Base-by-base conservation (phyloP, 2,329 filamentous ascomycete species). In the Sclerotinia borealis region DNA sequence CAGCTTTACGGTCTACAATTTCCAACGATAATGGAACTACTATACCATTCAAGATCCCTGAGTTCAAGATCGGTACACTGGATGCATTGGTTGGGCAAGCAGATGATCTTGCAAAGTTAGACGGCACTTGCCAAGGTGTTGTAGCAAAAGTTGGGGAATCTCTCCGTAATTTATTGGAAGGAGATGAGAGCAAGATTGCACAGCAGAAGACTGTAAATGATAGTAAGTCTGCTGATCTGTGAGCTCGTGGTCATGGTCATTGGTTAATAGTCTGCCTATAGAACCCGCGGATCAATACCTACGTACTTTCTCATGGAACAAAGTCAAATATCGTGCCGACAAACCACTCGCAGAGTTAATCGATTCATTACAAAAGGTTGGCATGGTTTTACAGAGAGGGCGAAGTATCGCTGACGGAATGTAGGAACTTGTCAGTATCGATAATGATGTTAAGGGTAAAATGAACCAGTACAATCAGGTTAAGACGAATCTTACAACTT, bases 21-120 rank as follows among this genome's bases (percentile, higher is more conserved):
- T 81, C 85, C 56, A 79, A 85, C 63, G 91, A 96, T 71, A 87
- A 90, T 76, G 92, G 90, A 74, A 85, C 84, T 59, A 88, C 92
- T 51, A 80, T 86, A 59, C 86, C 87, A 2, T 97, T 98, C 75
- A 80, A 85, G 63, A 89, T 98, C 67, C 95, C 95, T 25, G 89
- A 92, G 68, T 97, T 99, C 84, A 99, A 98, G 81, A 96, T 99
- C 76, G 95, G 95, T 64, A 97, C 95, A 0, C 83, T 99, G 43
- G 95, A 99, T 79, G 92, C 90, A 45, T 83, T 99, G 64, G 92
- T 99, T 50, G 91, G 96, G 78, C 93, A 99, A 77, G 95, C 95
- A 63, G 95, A 99, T 74, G 95, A 98, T 74, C 81, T 99, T 61
- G 84, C 88, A 64, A 98, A 97, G 85, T 86, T 98, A 59, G 91